Base-by-base conservation (phyloP, 192 early-diverging fungal species). In the Chytriomyces hyalinus region DNA sequence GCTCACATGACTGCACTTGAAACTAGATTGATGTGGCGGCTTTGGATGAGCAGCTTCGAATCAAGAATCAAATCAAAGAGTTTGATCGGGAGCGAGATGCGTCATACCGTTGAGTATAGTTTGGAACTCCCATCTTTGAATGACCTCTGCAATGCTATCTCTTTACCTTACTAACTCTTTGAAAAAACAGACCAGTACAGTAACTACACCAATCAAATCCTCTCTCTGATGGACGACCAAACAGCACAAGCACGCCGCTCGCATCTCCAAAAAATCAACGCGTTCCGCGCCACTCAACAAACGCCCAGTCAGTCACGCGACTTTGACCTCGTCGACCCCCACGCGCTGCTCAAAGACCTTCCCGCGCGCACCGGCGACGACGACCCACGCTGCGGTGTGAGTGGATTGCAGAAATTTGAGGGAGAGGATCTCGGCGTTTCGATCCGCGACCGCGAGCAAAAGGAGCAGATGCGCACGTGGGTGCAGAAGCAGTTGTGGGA, bases 281-380 rank as follows among this genome's bases (percentile, higher is more conserved):
- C 76, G 5, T 90, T 82, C 79, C 87, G 88, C 11, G 43, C 22
- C 1, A 47, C 73, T 13, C 62, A 90, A 47, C 87, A 89, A 59
- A 61, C 82, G 20, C 79, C 84, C 17, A 24, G 63, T 59, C 83
- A 84, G 64, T 80, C 86, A 10, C 78, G 88, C 10, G 88, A 90
- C 65, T 90, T 85, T 64, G 87, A 90, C 77, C 80, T 90, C 6
- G 83, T 86, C 73, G 86, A 90, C 59, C 88, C 87, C 20, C 15
- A 78, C 6, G 83, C 83, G 11, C 73, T 87, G 5, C 59, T 63
- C 43, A 87, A 86, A 7, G 87, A 89, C 53, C 57, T 67, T 5
- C 88, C 88, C 5, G 85, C 85, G n/a, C 79, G 87, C n/a, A 62
- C 80, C 1, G 78, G 73, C 5, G 84, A 87, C 61, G 77, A 78